Percentiles rank a stretch among this genome's conserved stretches.
Evolutionary conservation across 129 eudicot species (phyloP).

Genomic region (Arctium minus): DNA sequence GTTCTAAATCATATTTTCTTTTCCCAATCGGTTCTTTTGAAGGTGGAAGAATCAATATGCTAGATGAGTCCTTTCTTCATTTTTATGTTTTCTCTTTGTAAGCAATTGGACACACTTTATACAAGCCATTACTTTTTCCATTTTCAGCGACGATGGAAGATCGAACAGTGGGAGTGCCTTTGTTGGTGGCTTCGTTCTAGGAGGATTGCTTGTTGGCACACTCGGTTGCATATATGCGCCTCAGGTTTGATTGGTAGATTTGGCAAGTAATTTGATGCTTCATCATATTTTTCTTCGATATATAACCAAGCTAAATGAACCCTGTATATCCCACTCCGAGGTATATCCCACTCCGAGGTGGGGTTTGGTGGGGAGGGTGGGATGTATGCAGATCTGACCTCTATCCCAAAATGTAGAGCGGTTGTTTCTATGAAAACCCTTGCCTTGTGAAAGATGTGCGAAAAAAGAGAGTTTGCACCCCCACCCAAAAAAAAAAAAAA

Average conservation of each 20-base stretch:
- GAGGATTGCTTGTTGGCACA: slow-evolving; percentile 85
- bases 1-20: neutral
- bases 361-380: neutral
- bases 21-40: neutral
- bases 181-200: slow-evolving; percentile 74
- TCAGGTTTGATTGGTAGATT: slow-evolving; percentile 52
- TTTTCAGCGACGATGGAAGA: slow-evolving; percentile 60
- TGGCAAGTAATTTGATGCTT: neutral
- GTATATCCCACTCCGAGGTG: neutral
- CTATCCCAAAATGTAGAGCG: neutral
- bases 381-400: neutral
- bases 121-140: neutral
- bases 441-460: neutral
- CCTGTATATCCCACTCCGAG: neutral
- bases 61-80: neutral
- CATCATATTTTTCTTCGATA: neutral
- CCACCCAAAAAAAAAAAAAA: too few species aligned
- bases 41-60: neutral
- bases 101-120: neutral
- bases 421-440: neutral
- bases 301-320: neutral
- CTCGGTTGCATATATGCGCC: slow-evolving; percentile 85
- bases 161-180: slow-evolving; percentile 48
- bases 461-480: neutral
- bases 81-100: neutral